Conservation (phyloP, 2,329 filamentous ascomycete genomes). For the Aspergillus viridinutans region DNA sequence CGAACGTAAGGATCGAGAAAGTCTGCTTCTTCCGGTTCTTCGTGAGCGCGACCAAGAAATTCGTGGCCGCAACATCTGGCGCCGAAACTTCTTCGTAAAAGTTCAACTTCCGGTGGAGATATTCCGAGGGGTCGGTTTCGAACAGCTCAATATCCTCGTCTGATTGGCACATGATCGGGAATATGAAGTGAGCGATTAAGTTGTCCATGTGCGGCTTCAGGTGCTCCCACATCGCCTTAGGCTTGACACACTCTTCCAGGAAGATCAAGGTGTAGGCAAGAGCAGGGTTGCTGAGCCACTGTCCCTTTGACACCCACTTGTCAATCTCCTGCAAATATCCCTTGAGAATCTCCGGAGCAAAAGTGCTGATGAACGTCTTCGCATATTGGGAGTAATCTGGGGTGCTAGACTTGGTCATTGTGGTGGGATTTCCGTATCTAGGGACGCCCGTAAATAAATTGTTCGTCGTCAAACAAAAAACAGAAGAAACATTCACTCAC, state of each 20-base stretch:
- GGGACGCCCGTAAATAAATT: slow-evolving; percentile 5
- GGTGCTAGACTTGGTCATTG: slow-evolving; percentile 67
- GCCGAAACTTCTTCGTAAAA: slow-evolving; percentile 96
- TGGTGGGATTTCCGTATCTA: slow-evolving; percentile 84
- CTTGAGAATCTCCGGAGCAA: slow-evolving; percentile 94
- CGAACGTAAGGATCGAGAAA: slow-evolving; percentile 88
- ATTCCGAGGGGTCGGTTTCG: slow-evolving; percentile 90
- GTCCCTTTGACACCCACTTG: slow-evolving; percentile 91
- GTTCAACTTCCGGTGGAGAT: slow-evolving; percentile 94
- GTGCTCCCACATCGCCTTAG: slow-evolving; percentile 94
- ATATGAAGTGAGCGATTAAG: slow-evolving; percentile 89
- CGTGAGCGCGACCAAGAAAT: slow-evolving; percentile 91
- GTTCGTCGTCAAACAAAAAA: neutral
- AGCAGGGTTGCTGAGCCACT: slow-evolving; percentile 92
- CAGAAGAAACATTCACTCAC: slow-evolving; percentile 44
- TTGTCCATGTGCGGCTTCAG: slow-evolving; percentile 91
- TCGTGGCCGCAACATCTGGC: slow-evolving; percentile 91
- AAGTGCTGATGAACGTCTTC: slow-evolving; percentile 83
- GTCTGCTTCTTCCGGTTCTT: slow-evolving; percentile 95
- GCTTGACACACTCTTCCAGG: slow-evolving; percentile 94
- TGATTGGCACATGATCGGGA: slow-evolving; percentile 88
- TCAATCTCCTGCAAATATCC: slow-evolving; percentile 92
- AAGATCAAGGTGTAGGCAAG: slow-evolving; percentile 92
- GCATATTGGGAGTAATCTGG: slow-evolving; percentile 77
- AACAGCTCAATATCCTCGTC: slow-evolving; percentile 93